Base-by-base conservation (phyloP, 148 eudicot genomes). In the Nepenthes mirabilis region DNA sequence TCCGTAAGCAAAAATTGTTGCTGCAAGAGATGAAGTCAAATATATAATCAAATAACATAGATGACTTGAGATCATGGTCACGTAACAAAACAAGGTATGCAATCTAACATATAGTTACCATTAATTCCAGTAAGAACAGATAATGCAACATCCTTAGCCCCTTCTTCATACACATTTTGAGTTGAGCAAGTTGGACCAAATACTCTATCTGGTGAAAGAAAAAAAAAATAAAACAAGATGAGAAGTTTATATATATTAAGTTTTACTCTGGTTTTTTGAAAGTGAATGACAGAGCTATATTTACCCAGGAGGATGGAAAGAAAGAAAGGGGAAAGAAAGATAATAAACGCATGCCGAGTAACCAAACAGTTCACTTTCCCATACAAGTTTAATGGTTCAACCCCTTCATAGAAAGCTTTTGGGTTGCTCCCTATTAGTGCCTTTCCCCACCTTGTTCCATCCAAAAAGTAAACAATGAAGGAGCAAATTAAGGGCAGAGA, bases 1-100 rank as follows among this genome's bases (percentile, higher is more conserved):
- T 37, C 99, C 99, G 69, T 94, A 94, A 33, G 97, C 99, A 67
- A 94, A 94, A 36, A 94, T 86, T 32, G 99, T 94, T 23, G 97
- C 99, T 94, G 79, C 71, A 73, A 67, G 55, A 78, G 34, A 36
- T 14, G 47, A 56, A 47, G 47, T 34, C 13, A 52, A 7, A n/a
- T 2, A 10, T 12, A 14, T 14, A 33, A 37, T 55, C 5, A 72
- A 60, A 57, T 65, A 37, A 60, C 47, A 0, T 36, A 32, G 6
- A 34, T 32, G 36, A 32, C 7, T 11, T 33, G 36, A 9, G 2
- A 32, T 33, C 58, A 55, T 2, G 1, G 6, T 8, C 1, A 9
- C 36, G 14, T 10, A 55, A n/a, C 10, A 69, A 48, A 47, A 53
- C 11, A 43, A 6, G 36, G 14, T 10, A 35, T 14, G 6, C 10